Base-by-base conservation (phyloP, 2,329 filamentous ascomycete species). In the Westerdykella sp. region DNA sequence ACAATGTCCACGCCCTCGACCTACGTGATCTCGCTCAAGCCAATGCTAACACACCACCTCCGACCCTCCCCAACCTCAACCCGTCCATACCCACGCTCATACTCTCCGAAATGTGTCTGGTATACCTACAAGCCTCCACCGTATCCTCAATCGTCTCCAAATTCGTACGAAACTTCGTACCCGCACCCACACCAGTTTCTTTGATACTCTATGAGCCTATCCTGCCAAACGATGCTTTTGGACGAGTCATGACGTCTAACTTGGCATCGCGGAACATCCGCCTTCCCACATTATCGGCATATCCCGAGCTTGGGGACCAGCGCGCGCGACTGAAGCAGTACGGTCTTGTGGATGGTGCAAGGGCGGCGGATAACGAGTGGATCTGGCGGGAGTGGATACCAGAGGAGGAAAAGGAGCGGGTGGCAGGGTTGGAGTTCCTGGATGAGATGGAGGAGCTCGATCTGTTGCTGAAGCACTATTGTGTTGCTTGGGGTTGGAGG, bases 391-490 rank as follows among this genome's bases (percentile, higher is more conserved):
- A 69, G 1, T 97, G 91, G 89, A 73, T 95, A 3, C 59, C 63
- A 0, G 61, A 73, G 1, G 71, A 72, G 2, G 91, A 97, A 68
- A 90, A 87, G 67, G 83, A 86, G 58, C 74, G 90, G 38, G 80
- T 97, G 1, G 84, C 90, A 50, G 68, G 71, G 10, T 65, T 96
- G 21, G 90, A 98, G 65, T 89, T 93, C 57, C 67, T 98, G 49
- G 93, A 98, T 69, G 93, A 98, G 68, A 77, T 96, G 18, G 93
- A 98, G 68, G 93, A 98, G 70, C 95, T 93, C 85, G 76, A 84
- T 57, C 68, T 98, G 54, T 68, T 98, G 55, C 87, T 89, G 1
- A 80, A 78, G 51, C 93, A 98, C 72, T 98, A 98, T 60, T 82
- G 90, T 50, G 77, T 98, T 35, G 83, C 81, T 4, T 97, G 91